Conservation (phyloP, 208 protist genomes). For the Leishmania aethiopica region DNA sequence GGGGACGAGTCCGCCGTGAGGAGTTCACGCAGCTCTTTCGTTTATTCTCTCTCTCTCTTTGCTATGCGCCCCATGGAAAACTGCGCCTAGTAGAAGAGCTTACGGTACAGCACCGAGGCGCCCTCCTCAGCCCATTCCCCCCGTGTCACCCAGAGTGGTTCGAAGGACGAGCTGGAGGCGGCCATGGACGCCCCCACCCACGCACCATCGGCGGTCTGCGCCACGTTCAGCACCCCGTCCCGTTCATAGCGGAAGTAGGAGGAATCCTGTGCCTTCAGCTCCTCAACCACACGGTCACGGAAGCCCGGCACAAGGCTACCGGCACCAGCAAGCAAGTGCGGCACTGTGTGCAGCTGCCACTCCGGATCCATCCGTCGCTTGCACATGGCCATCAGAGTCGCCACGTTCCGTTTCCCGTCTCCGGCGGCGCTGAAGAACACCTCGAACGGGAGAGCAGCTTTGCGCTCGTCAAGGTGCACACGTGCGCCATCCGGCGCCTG, state of each 20-base stretch:
- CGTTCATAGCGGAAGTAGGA: constrained; percentile 80
- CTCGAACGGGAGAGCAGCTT: constrained; percentile 48
- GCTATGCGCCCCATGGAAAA: not conserved
- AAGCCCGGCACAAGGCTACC: constrained; percentile 52
- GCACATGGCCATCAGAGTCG: constrained; percentile 50
- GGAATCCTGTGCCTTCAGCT: constrained; percentile 67
- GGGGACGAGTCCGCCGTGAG: not conserved
- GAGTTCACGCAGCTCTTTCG: not conserved
- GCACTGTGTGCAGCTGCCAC: constrained; percentile 70
- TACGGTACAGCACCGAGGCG: constrained; percentile 64
- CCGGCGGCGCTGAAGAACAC: constrained; percentile 48
- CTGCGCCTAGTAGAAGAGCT: constrained; percentile 59
- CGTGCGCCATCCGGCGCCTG: constrained; percentile 31
- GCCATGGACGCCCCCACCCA: constrained; percentile 83
- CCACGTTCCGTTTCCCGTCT: constrained; percentile 32
- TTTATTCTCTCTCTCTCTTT: not conserved
- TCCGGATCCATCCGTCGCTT: constrained; percentile 70
- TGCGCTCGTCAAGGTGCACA: constrained; percentile 23
- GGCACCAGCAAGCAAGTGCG: constrained; percentile 72
- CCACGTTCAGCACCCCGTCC: constrained; percentile 44
- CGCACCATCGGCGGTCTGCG: constrained; percentile 44
- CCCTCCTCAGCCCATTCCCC: constrained; percentile 81
- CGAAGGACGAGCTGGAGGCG: constrained; percentile 77
- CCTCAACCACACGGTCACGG: constrained; percentile 51
- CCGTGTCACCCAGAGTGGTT: constrained; percentile 77